Percentiles rank a stretch among this genome's conserved stretches.
phyloP scores from a whole-genome alignment of 83 land plant species.

The Picea engelmannii region DNA sequence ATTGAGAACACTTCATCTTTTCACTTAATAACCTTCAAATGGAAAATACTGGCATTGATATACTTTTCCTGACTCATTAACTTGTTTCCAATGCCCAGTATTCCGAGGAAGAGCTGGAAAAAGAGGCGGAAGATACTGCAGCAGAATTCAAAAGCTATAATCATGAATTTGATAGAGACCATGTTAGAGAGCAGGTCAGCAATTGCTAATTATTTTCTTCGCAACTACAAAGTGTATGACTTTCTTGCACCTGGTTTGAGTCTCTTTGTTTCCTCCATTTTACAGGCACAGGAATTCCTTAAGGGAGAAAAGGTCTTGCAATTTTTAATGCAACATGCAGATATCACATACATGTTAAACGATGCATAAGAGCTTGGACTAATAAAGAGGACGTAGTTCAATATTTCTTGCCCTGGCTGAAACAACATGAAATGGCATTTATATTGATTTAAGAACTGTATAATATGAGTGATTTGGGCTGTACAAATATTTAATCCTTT shows the following conservation, averaged over 20 bases:
- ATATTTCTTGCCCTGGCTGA: background rate
- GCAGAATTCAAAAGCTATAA: slow-evolving; percentile 76
- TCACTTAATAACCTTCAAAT: background rate
- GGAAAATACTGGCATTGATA: background rate
- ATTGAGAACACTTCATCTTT: background rate
- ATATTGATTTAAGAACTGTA: background rate
- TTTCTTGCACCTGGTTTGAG: background rate
- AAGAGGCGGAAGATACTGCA: slow-evolving; percentile 76
- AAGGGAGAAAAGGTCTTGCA: slow-evolving; percentile 90
- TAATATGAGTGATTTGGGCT: background rate
- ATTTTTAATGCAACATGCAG: slow-evolving; percentile 79
- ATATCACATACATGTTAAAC: slow-evolving; percentile 49
- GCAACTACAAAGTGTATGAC: background rate
- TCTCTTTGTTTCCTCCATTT: background rate
- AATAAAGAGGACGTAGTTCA: background rate
- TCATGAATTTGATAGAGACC: slow-evolving; percentile 87
- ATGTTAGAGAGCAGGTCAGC: slow-evolving; percentile 70
- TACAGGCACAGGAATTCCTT: slow-evolving; percentile 75
- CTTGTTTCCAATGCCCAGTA: slow-evolving; percentile 29
- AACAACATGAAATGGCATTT: background rate
- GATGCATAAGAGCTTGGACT: background rate
- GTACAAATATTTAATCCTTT: background rate
- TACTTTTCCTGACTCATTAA: background rate
- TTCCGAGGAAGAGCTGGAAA: slow-evolving; percentile 69
- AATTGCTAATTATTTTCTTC: background rate